Evolutionary conservation across 768 basidiomycete species (phyloP).

Genomic region (Boletus rex-veris): DNA sequence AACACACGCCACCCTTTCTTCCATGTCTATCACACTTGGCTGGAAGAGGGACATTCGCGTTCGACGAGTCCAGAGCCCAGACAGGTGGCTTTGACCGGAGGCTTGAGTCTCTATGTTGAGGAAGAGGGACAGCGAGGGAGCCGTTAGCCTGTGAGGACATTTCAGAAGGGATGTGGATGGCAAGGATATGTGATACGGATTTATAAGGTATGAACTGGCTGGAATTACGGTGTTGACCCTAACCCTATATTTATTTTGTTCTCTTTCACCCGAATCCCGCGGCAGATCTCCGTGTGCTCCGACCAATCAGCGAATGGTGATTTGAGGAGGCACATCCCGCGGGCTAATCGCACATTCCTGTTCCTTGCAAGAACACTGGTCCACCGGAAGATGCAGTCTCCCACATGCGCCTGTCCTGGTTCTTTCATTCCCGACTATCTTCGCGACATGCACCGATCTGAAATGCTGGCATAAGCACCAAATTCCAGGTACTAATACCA

Average conservation of each 20-base stretch:
- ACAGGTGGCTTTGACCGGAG: conserved; percentile 46
- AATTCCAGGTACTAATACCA: no score
- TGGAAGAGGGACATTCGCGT: conserved; percentile 42
- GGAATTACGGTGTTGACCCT: no score
- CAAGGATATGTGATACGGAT: neutral
- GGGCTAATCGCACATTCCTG: no score
- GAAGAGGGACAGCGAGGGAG: conserved; percentile 21
- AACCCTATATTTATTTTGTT: no score
- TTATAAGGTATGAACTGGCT: conserved; percentile 5
- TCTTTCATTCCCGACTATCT: no score
- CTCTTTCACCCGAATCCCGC: no score
- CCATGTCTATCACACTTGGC: conserved; percentile 57
- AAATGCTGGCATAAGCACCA: no score
- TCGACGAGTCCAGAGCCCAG: conserved; percentile 57
- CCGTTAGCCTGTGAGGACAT: conserved; percentile 20
- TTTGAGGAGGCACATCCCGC: conserved; percentile 7
- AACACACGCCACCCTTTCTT: conserved; percentile 69
- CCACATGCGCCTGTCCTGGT: no score
- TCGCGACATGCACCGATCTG: no score
- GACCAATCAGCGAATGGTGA: conserved; percentile 12
- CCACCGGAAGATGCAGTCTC: no score
- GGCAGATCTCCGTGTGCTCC: neutral
- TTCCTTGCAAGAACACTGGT: no score
- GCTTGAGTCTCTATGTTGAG: conserved; percentile 8
- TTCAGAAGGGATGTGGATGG: neutral